Evolutionary conservation across 83 land plant genomes (phyloP).

Genomic region (Thuja plicata): DNA sequence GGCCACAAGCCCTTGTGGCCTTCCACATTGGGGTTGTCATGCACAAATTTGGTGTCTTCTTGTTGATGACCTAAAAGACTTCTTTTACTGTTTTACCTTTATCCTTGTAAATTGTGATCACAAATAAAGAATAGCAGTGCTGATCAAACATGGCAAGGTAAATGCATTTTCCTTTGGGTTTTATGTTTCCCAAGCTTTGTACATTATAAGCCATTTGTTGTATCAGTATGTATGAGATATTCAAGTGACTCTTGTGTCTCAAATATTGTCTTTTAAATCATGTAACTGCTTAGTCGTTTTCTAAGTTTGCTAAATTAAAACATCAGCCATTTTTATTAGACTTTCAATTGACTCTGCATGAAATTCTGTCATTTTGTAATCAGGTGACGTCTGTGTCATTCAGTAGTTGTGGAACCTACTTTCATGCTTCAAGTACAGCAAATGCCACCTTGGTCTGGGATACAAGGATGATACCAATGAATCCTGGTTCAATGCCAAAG

Average conservation of each 20-base stretch:
- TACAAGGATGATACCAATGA: slow-evolving; percentile 54
- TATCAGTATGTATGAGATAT: no score
- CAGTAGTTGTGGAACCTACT: slow-evolving; percentile 58
- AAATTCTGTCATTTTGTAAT: slow-evolving; percentile 1
- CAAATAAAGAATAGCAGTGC: background rate
- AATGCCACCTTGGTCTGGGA: slow-evolving; percentile 65
- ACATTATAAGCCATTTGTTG: background rate
- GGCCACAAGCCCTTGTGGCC: background rate
- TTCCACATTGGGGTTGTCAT: background rate
- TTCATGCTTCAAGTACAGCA: slow-evolving; percentile 60
- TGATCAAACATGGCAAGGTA: background rate
- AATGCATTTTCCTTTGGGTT: background rate
- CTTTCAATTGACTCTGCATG: background rate
- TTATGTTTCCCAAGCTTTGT: background rate
- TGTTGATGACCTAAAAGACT: background rate
- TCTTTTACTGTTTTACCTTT: background rate
- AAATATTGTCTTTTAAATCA: no score
- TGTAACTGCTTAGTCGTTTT: background rate
- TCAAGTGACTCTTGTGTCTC: background rate
- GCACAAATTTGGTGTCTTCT: background rate
- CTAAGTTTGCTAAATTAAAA: background rate
- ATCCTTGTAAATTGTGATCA: background rate
- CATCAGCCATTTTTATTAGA: background rate
- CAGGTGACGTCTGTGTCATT: slow-evolving; percentile 71
- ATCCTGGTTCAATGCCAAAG: slow-evolving; percentile 24